phyloP scores from a whole-genome alignment of 176 grass and related monocot genomes.

The Coix lacrymajobi region DNA sequence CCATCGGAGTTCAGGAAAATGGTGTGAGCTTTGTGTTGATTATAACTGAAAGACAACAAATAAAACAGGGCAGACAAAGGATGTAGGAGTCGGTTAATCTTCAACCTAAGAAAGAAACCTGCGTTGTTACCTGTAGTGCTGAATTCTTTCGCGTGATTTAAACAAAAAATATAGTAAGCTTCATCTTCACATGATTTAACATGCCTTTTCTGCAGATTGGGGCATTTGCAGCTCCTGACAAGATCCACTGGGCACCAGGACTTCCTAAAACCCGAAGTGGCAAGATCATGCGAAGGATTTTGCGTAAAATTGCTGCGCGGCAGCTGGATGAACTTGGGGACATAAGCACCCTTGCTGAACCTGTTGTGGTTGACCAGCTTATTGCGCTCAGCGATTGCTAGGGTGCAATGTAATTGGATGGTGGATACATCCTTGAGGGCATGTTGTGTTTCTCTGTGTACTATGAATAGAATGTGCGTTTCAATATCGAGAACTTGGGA shows the following conservation, averaged over 20 bases:
- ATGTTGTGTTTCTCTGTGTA: background rate
- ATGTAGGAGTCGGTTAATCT: background rate
- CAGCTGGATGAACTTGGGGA: slow-evolving; percentile 91
- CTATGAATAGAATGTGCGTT: slow-evolving; percentile 19
- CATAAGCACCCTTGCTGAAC: slow-evolving; percentile 92
- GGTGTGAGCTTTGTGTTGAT: background rate
- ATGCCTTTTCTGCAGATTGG: slow-evolving; percentile 65
- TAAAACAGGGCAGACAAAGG: background rate
- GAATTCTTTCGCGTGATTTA: background rate
- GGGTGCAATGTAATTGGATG: slow-evolving; percentile 5
- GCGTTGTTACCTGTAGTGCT: background rate
- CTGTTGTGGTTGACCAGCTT: slow-evolving; percentile 74
- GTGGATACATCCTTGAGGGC: background rate
- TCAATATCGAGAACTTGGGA: background rate
- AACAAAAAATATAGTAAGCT: background rate
- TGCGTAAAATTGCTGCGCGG: slow-evolving; percentile 81
- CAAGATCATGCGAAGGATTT: slow-evolving; percentile 97
- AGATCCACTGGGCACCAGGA: slow-evolving; percentile 95
- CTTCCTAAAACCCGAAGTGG: slow-evolving; percentile 96
- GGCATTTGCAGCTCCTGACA: slow-evolving; percentile 95
- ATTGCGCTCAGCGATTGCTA: slow-evolving; percentile 65
- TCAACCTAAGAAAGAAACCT: background rate
- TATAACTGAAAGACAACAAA: background rate
- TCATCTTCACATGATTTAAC: slow-evolving; percentile 7
- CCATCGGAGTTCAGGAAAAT: background rate